These are phyloP conservation scores for Daldinia vernicosa DNA, from an alignment of 495 filamentous ascomycete species.

Conservation along the genomic window DNA sequence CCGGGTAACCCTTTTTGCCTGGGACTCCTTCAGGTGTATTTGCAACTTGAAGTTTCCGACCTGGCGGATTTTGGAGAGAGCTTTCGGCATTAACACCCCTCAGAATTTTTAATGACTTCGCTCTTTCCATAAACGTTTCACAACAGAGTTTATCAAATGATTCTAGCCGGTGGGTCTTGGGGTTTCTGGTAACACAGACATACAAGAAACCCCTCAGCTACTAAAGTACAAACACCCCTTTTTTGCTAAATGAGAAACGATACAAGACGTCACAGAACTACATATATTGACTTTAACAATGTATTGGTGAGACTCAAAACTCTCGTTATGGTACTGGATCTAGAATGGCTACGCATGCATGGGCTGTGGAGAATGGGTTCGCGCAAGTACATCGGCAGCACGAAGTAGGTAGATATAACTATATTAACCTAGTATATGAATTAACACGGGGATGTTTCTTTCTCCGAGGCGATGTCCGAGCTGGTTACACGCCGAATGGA, in stretches of 20 bases:
- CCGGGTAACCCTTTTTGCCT: too few relatives aligned
- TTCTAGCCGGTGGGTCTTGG: background rate
- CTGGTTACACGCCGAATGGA: background rate
- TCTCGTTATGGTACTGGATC: slow-evolving; percentile 21
- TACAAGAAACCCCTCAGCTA: too few relatives aligned
- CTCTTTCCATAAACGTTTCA: background rate
- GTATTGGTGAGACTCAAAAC: slow-evolving; percentile 8
- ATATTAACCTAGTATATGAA: too few relatives aligned
- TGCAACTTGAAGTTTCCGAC: background rate
- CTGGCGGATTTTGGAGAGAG: background rate
- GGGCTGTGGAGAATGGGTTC: background rate
- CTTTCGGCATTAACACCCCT: background rate
- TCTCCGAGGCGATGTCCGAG: background rate
- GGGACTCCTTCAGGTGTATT: background rate
- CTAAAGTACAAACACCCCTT: background rate
- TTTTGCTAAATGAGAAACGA: slow-evolving; percentile 15
- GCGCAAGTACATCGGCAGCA: background rate
- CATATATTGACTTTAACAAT: slow-evolving; percentile 5
- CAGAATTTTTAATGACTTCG: background rate
- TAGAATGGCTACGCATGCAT: slow-evolving; percentile 30
- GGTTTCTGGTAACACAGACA: background rate
- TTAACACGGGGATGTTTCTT: background rate
- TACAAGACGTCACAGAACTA: background rate
- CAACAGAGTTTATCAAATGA: slow-evolving; percentile 1
- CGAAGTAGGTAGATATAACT: background rate